Evolutionary conservation across 805 yeast genomes (phyloP).

Genomic region (Tetrapisispora phaffii): DNA sequence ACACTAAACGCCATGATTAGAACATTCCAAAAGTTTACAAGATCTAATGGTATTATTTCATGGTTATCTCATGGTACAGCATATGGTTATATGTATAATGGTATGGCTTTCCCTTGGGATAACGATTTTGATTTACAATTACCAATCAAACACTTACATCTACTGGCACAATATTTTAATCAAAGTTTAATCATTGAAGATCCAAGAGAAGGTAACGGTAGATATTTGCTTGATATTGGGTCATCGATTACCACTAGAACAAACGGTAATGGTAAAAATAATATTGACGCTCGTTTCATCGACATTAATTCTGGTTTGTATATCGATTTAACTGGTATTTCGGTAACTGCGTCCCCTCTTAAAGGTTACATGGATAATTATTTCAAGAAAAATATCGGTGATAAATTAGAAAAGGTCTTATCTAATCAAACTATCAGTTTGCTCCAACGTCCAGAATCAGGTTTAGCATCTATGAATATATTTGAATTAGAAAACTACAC

Average conservation of each 20-base stretch:
- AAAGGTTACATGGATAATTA: slow-evolving; percentile 9
- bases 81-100: slow-evolving; percentile 56
- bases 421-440: slow-evolving; percentile 19
- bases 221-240: slow-evolving; percentile 42
- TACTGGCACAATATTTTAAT: slow-evolving; percentile 33
- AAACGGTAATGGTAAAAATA: slow-evolving; percentile 48
- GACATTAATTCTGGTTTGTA: slow-evolving; percentile 62
- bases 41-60: slow-evolving; percentile 37
- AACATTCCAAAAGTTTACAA: slow-evolving; percentile 42
- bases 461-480: slow-evolving; percentile 5
- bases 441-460: slow-evolving; percentile 13
- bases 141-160: slow-evolving; percentile 38
- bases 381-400: neutral
- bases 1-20: slow-evolving; percentile 37
- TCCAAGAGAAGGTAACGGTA: slow-evolving; percentile 42
- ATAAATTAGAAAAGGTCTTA: slow-evolving; percentile 6
- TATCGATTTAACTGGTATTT: slow-evolving; percentile 60
- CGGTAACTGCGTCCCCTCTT: slow-evolving; percentile 32
- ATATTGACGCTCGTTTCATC: slow-evolving; percentile 62
- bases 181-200: slow-evolving; percentile 40
- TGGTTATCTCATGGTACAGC: slow-evolving; percentile 62
- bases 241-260: slow-evolving; percentile 43
- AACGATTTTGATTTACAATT: slow-evolving; percentile 55
- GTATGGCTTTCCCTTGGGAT: slow-evolving; percentile 55
- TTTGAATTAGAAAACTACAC: slow-evolving; percentile 7